These are phyloP conservation scores for Bocquillonia castaneifolia DNA, from an alignment of 441 rosid species.

Conservation along the genomic window DNA sequence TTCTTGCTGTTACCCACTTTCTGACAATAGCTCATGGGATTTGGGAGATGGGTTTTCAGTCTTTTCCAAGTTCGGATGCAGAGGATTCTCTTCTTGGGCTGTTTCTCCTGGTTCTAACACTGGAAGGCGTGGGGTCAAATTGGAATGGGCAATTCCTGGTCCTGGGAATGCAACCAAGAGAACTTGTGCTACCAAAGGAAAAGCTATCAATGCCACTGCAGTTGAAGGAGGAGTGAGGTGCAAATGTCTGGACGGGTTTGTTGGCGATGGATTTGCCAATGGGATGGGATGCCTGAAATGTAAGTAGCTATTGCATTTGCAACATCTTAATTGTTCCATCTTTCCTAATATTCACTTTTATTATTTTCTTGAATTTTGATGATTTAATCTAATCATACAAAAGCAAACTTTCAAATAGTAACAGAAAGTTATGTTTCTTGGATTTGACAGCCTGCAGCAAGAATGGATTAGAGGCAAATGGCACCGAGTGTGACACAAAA, in stretches of 20 bases:
- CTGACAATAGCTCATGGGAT: constrained; percentile 62
- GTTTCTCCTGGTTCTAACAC: constrained; percentile 49
- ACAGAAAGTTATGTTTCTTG: background rate
- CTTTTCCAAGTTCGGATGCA: constrained; percentile 70
- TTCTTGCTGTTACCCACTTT: constrained; percentile 78
- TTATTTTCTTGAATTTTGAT: background rate
- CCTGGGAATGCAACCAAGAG: constrained; percentile 44
- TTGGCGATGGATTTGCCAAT: constrained; percentile 59
- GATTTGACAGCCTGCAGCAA: constrained; percentile 52
- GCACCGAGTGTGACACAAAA: constrained; percentile 39
- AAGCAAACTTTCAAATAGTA: background rate
- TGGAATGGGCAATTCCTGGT: constrained; percentile 75
- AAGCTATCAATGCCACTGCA: constrained; percentile 53
- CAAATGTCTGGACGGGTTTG: constrained; percentile 56
- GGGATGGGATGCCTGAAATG: constrained; percentile 72
- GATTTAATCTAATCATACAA: background rate
- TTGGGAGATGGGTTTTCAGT: constrained; percentile 57
- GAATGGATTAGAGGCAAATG: constrained; percentile 50
- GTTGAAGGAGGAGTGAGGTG: constrained; percentile 61
- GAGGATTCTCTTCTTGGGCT: constrained; percentile 78
- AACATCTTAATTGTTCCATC: background rate
- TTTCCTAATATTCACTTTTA: background rate
- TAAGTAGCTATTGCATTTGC: constrained; percentile 31
- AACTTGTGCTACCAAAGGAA: constrained; percentile 48
- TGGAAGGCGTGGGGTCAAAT: constrained; percentile 69